phyloP scores from a whole-genome alignment of 306 rosid species.

The Dalbergia cochinchinensis region DNA sequence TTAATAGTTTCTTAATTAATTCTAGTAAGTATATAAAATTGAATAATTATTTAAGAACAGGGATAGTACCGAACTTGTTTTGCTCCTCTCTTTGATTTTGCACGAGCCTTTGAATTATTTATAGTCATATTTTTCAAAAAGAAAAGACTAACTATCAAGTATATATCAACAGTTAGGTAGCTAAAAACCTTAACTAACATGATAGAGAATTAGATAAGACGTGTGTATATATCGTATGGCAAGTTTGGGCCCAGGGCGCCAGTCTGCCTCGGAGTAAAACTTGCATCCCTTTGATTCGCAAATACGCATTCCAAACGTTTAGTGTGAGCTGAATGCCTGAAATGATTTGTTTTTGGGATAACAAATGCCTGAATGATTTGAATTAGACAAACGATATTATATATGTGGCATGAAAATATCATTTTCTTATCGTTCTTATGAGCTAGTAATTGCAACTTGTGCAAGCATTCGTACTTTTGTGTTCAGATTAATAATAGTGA shows the following conservation, averaged over 20 bases:
- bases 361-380: neutral
- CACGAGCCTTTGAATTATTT: too few relatives aligned
- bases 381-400: neutral
- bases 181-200: neutral
- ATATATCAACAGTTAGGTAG: neutral
- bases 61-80: too few relatives aligned
- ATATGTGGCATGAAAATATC: neutral
- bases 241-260: neutral
- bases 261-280: neutral
- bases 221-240: neutral
- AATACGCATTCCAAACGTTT: neutral
- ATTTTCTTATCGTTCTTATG: neutral
- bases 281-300: neutral
- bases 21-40: too few relatives aligned
- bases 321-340: neutral
- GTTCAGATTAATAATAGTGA: neutral
- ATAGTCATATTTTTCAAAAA: too few relatives aligned
- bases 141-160: neutral
- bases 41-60: too few relatives aligned
- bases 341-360: too few relatives aligned
- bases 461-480: neutral
- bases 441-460: conserved; percentile 16
- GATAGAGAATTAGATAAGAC: neutral
- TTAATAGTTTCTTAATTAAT: too few relatives aligned
- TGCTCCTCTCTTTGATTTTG: too few relatives aligned